Percentiles rank a stretch among this genome's conserved stretches.
phyloP scores from a whole-genome alignment of 2,329 filamentous ascomycete genomes.

The Verticillium klebahnii region DNA sequence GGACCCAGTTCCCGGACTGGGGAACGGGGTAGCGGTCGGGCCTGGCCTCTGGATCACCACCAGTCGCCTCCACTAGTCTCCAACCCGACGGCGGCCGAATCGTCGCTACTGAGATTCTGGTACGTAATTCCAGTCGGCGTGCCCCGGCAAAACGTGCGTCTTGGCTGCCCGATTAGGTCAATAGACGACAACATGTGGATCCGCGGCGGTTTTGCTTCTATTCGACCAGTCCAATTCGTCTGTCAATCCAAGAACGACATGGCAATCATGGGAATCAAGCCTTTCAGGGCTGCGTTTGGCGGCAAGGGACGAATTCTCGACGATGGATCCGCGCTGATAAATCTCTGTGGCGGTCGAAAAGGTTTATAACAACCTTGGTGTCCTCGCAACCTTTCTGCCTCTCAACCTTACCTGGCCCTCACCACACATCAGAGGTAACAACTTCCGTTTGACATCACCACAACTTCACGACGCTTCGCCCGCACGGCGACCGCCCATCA shows the following conservation, averaged over 20 bases:
- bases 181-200: neutral
- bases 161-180: slow-evolving; percentile 1
- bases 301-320: neutral
- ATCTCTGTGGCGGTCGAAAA: neutral
- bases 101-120: neutral
- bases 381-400: neutral
- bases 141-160: neutral
- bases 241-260: neutral
- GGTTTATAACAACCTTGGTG: neutral
- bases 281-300: neutral
- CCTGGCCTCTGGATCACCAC: neutral
- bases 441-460: neutral
- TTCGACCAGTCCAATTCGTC: neutral
- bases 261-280: neutral
- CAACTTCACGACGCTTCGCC: neutral
- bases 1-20: neutral
- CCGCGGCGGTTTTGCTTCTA: neutral
- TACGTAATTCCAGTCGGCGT: neutral
- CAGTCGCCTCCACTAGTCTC: neutral
- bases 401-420: neutral
- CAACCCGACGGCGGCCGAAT: neutral
- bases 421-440: neutral
- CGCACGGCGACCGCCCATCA: neutral
- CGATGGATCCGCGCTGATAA: neutral
- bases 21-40: neutral